Percentiles rank a stretch among this genome's conserved stretches.
phyloP scores from a whole-genome alignment of 1,284 basidiomycete genomes.

The Ganoderma sinense region DNA sequence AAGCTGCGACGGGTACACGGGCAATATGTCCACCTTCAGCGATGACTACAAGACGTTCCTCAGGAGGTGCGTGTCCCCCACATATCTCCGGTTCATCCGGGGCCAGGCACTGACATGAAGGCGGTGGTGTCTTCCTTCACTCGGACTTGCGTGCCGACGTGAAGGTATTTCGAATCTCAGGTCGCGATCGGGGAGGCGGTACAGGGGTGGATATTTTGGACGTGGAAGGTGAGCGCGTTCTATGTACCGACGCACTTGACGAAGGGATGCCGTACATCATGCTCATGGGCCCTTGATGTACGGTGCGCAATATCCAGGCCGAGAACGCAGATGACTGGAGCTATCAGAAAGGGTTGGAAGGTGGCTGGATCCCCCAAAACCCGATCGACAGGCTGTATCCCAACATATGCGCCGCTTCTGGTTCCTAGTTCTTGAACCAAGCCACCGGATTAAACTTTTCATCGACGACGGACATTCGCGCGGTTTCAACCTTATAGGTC shows the following conservation, averaged over 20 bases:
- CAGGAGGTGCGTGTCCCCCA: slow-evolving; percentile 54
- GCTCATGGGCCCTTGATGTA: background rate
- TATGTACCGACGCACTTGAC: background rate
- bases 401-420: slow-evolving; percentile 52
- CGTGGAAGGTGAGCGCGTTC: slow-evolving; percentile 69
- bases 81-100: background rate
- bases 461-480: background rate
- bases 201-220: slow-evolving; percentile 87
- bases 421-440: background rate
- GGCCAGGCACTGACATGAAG: background rate
- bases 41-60: slow-evolving; percentile 70
- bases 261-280: background rate
- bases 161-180: slow-evolving; percentile 84
- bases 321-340: slow-evolving; percentile 82
- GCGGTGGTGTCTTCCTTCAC: background rate
- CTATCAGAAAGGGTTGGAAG: slow-evolving; percentile 71
- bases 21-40: slow-evolving; percentile 65
- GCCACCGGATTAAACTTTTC: background rate
- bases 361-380: slow-evolving; percentile 77
- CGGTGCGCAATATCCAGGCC: slow-evolving; percentile 43
- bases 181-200: slow-evolving; percentile 67
- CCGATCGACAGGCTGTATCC: slow-evolving; percentile 69
- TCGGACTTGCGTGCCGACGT: slow-evolving; percentile 1
- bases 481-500: background rate
- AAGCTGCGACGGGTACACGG: slow-evolving; percentile 67